Conservation (phyloP, 2,329 filamentous ascomycete species). For the Monosporascus cannonballus region DNA sequence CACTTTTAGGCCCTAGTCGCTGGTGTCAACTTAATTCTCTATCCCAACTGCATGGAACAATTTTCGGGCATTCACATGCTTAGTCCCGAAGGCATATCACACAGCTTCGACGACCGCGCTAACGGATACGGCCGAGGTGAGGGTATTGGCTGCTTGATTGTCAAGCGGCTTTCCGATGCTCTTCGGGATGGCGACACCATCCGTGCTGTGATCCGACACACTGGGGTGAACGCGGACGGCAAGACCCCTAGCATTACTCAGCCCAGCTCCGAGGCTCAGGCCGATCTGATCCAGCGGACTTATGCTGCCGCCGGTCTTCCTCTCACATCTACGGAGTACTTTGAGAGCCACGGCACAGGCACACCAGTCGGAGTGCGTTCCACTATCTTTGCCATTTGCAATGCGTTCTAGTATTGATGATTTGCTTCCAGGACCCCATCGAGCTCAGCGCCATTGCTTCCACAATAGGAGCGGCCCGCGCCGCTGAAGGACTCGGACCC, state of each 20-base stretch:
- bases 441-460: background rate
- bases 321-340: constrained; percentile 8
- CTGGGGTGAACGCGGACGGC: constrained; percentile 23
- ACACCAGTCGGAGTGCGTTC: constrained; percentile 19
- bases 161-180: constrained; percentile 30
- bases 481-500: constrained; percentile 9
- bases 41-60: constrained; percentile 3
- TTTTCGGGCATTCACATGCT: constrained; percentile 14
- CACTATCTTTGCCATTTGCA: too few species aligned
- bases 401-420: too few species aligned
- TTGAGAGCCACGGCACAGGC: constrained; percentile 31
- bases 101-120: constrained; percentile 31
- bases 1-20: constrained; percentile 3
- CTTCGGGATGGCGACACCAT: too few species aligned
- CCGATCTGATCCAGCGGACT: constrained; percentile 23
- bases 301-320: constrained; percentile 24
- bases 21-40: constrained; percentile 17
- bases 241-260: constrained; percentile 37
- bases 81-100: constrained; percentile 22
- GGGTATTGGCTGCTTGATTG: constrained; percentile 31
- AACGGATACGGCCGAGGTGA: constrained; percentile 42
- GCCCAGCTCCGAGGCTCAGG: constrained; percentile 31
- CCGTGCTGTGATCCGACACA: too few species aligned
- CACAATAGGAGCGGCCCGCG: constrained; percentile 9
- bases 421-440: background rate